Percentiles rank a stretch among this genome's conserved stretches.
phyloP scores from a whole-genome alignment of 2,329 filamentous ascomycete species.

The Xylaria arbuscula region DNA sequence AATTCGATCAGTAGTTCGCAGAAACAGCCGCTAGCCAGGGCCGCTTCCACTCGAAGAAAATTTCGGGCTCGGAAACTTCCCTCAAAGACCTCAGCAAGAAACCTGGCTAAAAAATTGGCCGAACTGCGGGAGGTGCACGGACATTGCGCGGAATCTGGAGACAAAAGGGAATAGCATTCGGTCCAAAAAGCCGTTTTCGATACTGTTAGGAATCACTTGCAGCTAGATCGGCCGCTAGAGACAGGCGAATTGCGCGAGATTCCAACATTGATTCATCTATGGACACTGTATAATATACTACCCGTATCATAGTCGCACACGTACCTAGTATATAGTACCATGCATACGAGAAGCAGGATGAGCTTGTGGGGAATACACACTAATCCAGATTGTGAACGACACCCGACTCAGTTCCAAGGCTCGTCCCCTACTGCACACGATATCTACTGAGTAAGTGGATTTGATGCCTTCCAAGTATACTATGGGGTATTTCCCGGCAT shows the following conservation, averaged over 20 bases:
- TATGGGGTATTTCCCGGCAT: background rate
- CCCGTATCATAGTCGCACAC: background rate
- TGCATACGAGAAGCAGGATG: slow-evolving; percentile 6
- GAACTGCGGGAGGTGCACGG: slow-evolving; percentile 4
- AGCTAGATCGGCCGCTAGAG: slow-evolving; percentile 5
- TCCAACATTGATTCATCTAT: background rate
- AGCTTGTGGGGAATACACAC: background rate
- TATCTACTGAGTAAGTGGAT: background rate
- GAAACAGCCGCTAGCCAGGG: background rate
- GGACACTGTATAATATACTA: background rate
- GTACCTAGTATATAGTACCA: slow-evolving; percentile 5
- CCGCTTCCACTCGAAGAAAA: slow-evolving; percentile 15
- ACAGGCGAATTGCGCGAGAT: background rate
- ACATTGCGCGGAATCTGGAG: slow-evolving; percentile 10
- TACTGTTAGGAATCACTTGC: background rate
- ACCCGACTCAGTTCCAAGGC: background rate
- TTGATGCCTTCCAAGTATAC: background rate
- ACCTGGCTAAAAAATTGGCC: slow-evolving; percentile 1
- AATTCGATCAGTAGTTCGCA: slow-evolving; percentile 17
- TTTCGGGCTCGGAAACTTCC: slow-evolving; percentile 13
- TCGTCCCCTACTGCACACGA: background rate
- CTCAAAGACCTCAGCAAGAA: background rate
- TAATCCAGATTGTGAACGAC: background rate
- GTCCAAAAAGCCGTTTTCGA: slow-evolving; percentile 22
- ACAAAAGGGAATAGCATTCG: slow-evolving; percentile 12